Evolutionary conservation across 768 basidiomycete genomes (phyloP), one percentile per base, ranked within the genome.

Genomic region (Podaxis mareebaensis): DNA sequence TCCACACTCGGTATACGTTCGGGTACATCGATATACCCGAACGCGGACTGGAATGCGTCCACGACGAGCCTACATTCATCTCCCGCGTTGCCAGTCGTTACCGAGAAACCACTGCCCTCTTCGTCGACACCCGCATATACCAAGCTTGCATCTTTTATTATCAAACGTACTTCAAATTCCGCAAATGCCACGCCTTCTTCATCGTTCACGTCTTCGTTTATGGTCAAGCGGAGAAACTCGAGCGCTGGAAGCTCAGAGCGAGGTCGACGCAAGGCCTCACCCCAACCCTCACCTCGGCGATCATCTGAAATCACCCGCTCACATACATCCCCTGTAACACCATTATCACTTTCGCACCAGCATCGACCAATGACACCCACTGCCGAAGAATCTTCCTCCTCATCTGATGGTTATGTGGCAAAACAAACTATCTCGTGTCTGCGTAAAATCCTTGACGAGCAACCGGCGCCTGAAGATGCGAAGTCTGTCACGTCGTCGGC

Each of bases 1-100:
- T 86, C 89, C 6, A 93, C 91, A 0, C 77, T 92, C 44, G 91
- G 92, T 22, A 68, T 90, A 2, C 84, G 88, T 51, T 73, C 77
- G 3, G 65, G 77, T 17, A 7, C 49, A 69, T 11, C 71, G 76
- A 53, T 69, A 60, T 40, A 60, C 72, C 20, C 60, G 68, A 53
- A 60, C 36, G 63, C 67, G 13, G 58, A 67, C 26, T 70, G 68
- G 68, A 70, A 66, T 38, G 58, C 66, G 24, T 57, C 73, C 10
- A 72, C 68, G 2, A 67, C 72, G 8, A 72, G 70, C 65, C 67
- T 74, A 26, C 67, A 67, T 52, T 65, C 77, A 17, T 72, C 73
- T 51, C 67, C 69, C 20, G 72, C 78, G 15, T 72, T 66, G 24
- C 66, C 61, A 64, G 49, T 63, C 53, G 67, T 77, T n/a, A 78